phyloP scores from a whole-genome alignment of 352 stramenopile species.

The Globisporangium apiculatum region DNA sequence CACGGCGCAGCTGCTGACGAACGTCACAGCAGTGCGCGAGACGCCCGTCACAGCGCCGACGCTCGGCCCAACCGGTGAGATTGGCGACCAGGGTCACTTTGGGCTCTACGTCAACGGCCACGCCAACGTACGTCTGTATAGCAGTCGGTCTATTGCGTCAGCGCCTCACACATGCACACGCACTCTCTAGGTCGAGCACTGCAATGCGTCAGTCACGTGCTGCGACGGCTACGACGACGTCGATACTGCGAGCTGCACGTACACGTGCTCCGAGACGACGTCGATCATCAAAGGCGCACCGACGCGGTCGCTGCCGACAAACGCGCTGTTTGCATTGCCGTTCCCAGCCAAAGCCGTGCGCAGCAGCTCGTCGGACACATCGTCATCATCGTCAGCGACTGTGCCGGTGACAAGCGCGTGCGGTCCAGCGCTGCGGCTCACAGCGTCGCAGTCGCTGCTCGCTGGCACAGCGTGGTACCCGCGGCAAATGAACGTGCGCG shows the following conservation, averaged over 20 bases:
- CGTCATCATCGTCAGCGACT: no score
- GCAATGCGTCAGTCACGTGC: conserved; percentile 83
- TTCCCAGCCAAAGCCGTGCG: no score
- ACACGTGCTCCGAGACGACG: no score
- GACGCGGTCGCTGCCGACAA: no score
- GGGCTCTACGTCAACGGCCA: conserved; percentile 86
- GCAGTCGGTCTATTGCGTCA: background rate
- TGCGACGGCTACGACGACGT: conserved; percentile 54
- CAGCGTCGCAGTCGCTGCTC: conserved; percentile 16
- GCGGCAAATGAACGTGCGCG: no score
- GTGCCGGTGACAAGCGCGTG: no score
- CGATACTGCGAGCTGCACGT: no score
- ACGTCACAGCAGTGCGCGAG: conserved; percentile 39
- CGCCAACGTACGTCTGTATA: conserved; percentile 38
- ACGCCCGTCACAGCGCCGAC: conserved; percentile 35
- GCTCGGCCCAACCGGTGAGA: conserved; percentile 37
- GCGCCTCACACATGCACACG: no score
- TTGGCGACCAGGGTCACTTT: conserved; percentile 74
- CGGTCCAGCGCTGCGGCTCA: conserved; percentile 52
- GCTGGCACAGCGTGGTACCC: no score
- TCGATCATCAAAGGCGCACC: no score
- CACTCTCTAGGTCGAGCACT: conserved; percentile 74
- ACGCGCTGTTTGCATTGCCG: no score
- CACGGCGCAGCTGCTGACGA: conserved; percentile 56
- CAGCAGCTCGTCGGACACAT: no score